Conservation (phyloP, 2,329 filamentous ascomycete genomes). For the Fusarium oxysporum region DNA sequence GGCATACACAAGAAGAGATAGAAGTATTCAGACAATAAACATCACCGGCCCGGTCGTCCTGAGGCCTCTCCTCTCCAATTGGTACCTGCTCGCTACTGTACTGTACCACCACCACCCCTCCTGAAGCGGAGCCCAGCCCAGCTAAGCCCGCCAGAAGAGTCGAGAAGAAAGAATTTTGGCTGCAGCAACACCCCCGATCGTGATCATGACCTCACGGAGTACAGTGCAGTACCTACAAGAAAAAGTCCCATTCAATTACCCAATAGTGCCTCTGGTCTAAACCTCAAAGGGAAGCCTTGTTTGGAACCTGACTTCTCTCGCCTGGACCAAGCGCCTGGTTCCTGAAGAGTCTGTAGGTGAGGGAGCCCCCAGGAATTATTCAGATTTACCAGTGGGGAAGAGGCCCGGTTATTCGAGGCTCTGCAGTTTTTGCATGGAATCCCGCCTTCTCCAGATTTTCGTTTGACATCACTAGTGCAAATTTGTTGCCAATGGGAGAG, state of each 20-base stretch:
- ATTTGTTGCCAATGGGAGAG: conserved; percentile 21
- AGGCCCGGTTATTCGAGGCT: conserved; percentile 52
- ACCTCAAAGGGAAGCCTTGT: conserved; percentile 44
- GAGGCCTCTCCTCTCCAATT: conserved; percentile 17
- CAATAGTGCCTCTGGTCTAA: conserved; percentile 48
- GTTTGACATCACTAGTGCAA: conserved; percentile 40
- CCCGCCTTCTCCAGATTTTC: conserved; percentile 38
- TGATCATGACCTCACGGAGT: conserved; percentile 50
- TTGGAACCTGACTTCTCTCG: conserved; percentile 17
- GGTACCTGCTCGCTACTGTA: conserved; percentile 1
- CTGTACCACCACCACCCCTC: conserved; percentile 37
- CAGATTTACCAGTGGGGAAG: conserved; percentile 36
- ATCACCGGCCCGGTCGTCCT: conserved; percentile 43
- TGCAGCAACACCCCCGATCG: conserved; percentile 42
- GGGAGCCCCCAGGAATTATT: conserved; percentile 15
- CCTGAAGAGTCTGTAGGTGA: conserved; percentile 34
- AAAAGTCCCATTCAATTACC: conserved; percentile 48
- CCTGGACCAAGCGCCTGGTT: conserved; percentile 47
- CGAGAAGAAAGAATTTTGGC: conserved; percentile 38
- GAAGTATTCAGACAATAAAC: not conserved
- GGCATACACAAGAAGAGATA: conserved; percentile 11
- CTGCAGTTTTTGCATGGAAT: conserved; percentile 40
- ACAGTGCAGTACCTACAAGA: conserved; percentile 12
- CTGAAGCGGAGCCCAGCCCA: conserved; percentile 30
- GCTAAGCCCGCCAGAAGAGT: conserved; percentile 45